These are phyloP conservation scores for Amphibolis antarctica DNA, from an alignment of 106 monocot species.

Conservation along the genomic window DNA sequence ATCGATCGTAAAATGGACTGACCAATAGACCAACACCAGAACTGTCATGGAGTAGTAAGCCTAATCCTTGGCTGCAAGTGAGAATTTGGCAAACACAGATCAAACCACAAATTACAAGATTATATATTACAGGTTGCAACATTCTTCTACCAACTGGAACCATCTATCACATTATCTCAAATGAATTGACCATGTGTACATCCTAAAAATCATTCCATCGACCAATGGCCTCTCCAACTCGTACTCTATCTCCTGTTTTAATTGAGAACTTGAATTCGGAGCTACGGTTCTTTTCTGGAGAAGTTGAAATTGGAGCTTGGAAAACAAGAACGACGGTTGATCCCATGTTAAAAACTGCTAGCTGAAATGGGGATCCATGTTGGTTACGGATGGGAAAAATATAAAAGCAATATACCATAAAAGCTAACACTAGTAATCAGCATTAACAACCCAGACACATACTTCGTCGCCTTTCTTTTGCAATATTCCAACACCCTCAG, in stretches of 20 bases:
- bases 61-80: no score
- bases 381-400: background rate
- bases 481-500: slow-evolving; percentile 44
- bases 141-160: no score
- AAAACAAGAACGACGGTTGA: slow-evolving; percentile 96
- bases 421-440: background rate
- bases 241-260: slow-evolving; percentile 46
- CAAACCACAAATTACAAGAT: no score
- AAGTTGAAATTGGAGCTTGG: slow-evolving; percentile 52
- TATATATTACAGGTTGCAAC: no score
- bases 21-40: no score
- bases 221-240: slow-evolving; percentile 79
- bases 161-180: background rate
- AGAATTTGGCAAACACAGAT: no score
- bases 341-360: slow-evolving; percentile 91
- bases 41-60: no score
- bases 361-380: slow-evolving; percentile 28
- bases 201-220: slow-evolving; percentile 34
- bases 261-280: slow-evolving; percentile 67
- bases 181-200: background rate
- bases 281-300: slow-evolving; percentile 1
- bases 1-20: no score
- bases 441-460: background rate
- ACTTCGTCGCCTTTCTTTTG: slow-evolving; percentile 87
- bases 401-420: background rate